Evolutionary conservation across 2,329 filamentous ascomycete genomes (phyloP), one percentile per base, ranked within the genome.

Genomic region (Aureobasidium uvarum): DNA sequence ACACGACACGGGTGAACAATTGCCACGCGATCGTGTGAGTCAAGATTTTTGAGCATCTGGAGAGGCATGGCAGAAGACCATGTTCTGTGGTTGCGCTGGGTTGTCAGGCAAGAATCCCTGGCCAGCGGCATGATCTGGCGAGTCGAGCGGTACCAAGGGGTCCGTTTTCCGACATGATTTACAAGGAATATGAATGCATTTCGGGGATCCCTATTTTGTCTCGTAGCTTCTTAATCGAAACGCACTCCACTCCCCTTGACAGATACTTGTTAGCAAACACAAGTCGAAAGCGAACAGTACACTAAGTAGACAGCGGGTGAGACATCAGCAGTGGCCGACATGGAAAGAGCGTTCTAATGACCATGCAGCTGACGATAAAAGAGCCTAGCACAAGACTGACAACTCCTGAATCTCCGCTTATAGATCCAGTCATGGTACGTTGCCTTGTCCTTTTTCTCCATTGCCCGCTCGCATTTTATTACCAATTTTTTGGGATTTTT

Each of bases 351-450:
- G 31, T 51, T 62, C 45, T 41, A 50, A 39, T 51, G 45, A 31
- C 31, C 45, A 51, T 51, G 58, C 58, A 62, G 45, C 58, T 51
- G 58, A 62, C 58, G 43, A 51, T 41, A 39, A 62, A 62, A 38
- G 43, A 50, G 45, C 31, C 45, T 62, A 62, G 45, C 58, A 62
- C 58, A 51, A 51, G 33, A 50, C 39, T 28, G 58, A 38, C 48
- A 25, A 63, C 60, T 63, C 48, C 60, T 63, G 60, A 63, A 52
- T 63, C 60, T 63, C 60, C 60, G 46, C 60, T 45, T 63, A 52
- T 63, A 52, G 46, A 46, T 33, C 39, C 38, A 50, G 39, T 31
- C 46, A 62, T 62, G 58, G 58, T 62, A 62, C 45, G 58, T 62
- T 23, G 45, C 45, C 33, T 51, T 62, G 31, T n/a, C n/a, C 23